These are phyloP conservation scores for Hyaloperonospora brassicae DNA, from an alignment of 352 stramenopile genomes.

Conservation along the genomic window DNA sequence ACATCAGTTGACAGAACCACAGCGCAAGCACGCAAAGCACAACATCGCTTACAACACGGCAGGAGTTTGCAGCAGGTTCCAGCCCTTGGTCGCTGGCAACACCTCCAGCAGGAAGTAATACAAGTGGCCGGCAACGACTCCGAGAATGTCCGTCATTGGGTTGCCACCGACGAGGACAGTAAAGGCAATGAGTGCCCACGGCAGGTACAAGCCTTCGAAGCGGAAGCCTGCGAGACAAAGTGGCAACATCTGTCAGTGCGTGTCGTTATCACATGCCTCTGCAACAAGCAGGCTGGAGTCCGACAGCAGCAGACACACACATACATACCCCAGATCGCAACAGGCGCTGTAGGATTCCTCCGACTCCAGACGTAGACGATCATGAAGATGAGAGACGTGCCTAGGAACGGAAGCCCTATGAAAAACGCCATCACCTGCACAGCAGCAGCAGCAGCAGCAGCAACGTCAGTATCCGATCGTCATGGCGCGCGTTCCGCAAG, in stretches of 20 bases:
- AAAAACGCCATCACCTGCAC: slow-evolving; percentile 71
- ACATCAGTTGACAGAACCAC: slow-evolving; percentile 3
- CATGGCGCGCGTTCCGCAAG: no score
- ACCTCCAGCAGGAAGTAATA: slow-evolving; percentile 89
- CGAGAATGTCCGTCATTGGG: slow-evolving; percentile 83
- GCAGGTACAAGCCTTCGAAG: slow-evolving; percentile 82
- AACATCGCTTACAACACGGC: slow-evolving; percentile 53
- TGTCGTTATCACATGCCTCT: background rate
- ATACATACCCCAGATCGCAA: slow-evolving; percentile 79
- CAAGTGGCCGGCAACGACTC: slow-evolving; percentile 76
- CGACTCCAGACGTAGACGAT: slow-evolving; percentile 89
- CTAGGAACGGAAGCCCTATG: slow-evolving; percentile 78
- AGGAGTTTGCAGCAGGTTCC: slow-evolving; percentile 76
- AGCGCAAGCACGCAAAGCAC: background rate
- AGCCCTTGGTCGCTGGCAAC: slow-evolving; percentile 76
- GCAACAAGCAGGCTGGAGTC: background rate
- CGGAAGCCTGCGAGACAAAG: slow-evolving; percentile 47
- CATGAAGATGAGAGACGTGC: slow-evolving; percentile 84
- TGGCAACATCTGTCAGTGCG: slow-evolving; percentile 3
- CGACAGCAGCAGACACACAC: slow-evolving; percentile 16
- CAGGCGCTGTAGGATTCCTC: slow-evolving; percentile 69
- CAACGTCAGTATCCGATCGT: background rate
- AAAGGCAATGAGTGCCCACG: slow-evolving; percentile 85
- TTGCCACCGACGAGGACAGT: slow-evolving; percentile 81
- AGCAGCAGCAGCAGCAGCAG: slow-evolving; percentile 5